Conservation (phyloP, 805 yeast species). For the Kodamaea jinghongensis region DNA sequence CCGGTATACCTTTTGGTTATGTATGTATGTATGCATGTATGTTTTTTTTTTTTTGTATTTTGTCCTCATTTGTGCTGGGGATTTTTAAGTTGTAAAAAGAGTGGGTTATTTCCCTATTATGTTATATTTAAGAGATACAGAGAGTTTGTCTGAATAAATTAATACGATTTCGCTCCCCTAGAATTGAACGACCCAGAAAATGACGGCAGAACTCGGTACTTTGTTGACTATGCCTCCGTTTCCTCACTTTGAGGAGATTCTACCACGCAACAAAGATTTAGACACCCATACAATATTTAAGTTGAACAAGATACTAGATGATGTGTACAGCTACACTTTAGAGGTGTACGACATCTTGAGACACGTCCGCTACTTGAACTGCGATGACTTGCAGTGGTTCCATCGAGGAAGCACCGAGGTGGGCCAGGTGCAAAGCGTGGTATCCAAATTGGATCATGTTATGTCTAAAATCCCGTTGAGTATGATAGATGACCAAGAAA, state of each 20-base stretch:
- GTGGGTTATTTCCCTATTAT: no score
- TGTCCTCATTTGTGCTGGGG: no score
- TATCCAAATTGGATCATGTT: slow-evolving; percentile 25
- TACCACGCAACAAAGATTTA: slow-evolving; percentile 3
- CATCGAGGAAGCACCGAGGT: slow-evolving; percentile 23
- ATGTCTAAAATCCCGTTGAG: slow-evolving; percentile 19
- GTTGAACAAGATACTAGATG: slow-evolving; percentile 27
- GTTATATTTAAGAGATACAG: no score
- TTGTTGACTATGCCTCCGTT: slow-evolving; percentile 5
- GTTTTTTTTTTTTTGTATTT: no score
- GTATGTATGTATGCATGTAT: no score
- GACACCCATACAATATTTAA: slow-evolving; percentile 22
- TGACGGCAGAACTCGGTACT: background rate
- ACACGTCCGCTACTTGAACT: slow-evolving; percentile 3
- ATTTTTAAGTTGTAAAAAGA: no score
- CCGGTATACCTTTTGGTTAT: no score
- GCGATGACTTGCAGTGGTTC: slow-evolving; percentile 23
- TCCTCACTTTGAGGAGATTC: slow-evolving; percentile 9
- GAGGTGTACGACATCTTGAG: slow-evolving; percentile 17
- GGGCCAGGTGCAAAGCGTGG: slow-evolving; percentile 16
- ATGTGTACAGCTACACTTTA: slow-evolving; percentile 23
- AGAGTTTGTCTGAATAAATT: no score
- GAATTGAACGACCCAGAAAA: no score
- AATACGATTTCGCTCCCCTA: no score
- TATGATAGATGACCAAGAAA: slow-evolving; percentile 4